Evolutionary conservation across 2,329 filamentous ascomycete species (phyloP).

Genomic region (Claviceps sp.): DNA sequence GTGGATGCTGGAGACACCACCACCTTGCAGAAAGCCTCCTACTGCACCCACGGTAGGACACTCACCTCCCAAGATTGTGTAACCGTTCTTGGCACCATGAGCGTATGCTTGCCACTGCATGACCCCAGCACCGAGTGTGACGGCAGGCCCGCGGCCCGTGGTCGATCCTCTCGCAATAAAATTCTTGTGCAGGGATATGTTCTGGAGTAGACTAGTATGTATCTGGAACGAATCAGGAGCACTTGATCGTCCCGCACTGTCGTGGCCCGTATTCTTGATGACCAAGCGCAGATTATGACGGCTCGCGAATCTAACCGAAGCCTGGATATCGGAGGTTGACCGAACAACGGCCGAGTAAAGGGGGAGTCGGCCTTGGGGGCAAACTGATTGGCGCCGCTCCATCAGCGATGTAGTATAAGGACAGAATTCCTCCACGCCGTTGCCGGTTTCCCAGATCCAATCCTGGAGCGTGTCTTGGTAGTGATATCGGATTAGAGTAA

Average conservation of each 20-base stretch:
- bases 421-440: background rate
- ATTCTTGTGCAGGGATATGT: background rate
- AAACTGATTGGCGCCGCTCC: background rate
- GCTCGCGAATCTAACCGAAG: background rate
- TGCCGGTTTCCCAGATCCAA: background rate
- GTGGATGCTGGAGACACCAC: background rate
- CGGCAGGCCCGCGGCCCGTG: background rate
- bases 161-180: background rate
- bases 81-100: background rate
- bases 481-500: background rate
- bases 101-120: background rate
- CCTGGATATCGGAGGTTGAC: background rate
- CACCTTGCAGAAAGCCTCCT: background rate
- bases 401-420: background rate
- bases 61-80: background rate
- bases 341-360: background rate
- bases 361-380: background rate
- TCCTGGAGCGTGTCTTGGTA: background rate
- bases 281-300: background rate
- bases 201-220: background rate
- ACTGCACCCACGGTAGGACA: background rate
- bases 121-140: background rate
- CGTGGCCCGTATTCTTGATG: constrained; percentile 1
- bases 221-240: constrained; percentile 2
- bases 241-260: background rate